Base-by-base conservation (phyloP, 2,329 filamentous ascomycete genomes). In the Plectosphaerella cucumerina region DNA sequence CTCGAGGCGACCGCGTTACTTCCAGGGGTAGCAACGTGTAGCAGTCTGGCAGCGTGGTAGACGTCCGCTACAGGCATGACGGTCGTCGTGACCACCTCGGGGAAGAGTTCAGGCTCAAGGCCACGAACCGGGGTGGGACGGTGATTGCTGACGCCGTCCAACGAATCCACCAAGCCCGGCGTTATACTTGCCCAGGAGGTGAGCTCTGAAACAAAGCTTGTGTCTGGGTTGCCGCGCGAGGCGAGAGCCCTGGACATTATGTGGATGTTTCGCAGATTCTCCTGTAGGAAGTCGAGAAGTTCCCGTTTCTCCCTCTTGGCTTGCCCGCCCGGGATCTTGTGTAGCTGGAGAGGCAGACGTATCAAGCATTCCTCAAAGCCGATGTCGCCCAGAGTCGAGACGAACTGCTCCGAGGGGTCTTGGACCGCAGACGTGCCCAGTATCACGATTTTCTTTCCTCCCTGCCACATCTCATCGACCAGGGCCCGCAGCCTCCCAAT, bases 351-450 rank as follows among this genome's bases (percentile, higher is more conserved):
- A 61, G 65, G 48, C 62, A 58, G 53, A 48, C 23, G 41, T 11
- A 67, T 69, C 52, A 68, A 68, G 59, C 69, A 73, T 54, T 73
- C 78, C 41, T 60, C 68, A 26, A 59, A 62, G 44, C 67, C 72
- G 56, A 72, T 66, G 47, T 69, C 70, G 47, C 58, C 65, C 14
- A 73, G 63, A 52, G 62, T 73, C 21, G 58, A 65, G 44, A 67
- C 61, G 49, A 77, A 77, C 48, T 71, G 65, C 18, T 67, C 71
- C 18, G 69, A 71, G 12, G 67, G 76, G 15, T 79, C 74, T 17
- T 79, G 73, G 14, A 75, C 77, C 21, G 84, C 75, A 1, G 87
- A 86, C 6, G 89, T 90, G n/a, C 92, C 94, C 31, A 97, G 70
- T 17, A 97, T 77, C 50, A 92, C 78, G 48, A 96, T 79, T 53